Evolutionary conservation across 2,329 filamentous ascomycete species (phyloP).

Genomic region (Aspergillus intermedius): DNA sequence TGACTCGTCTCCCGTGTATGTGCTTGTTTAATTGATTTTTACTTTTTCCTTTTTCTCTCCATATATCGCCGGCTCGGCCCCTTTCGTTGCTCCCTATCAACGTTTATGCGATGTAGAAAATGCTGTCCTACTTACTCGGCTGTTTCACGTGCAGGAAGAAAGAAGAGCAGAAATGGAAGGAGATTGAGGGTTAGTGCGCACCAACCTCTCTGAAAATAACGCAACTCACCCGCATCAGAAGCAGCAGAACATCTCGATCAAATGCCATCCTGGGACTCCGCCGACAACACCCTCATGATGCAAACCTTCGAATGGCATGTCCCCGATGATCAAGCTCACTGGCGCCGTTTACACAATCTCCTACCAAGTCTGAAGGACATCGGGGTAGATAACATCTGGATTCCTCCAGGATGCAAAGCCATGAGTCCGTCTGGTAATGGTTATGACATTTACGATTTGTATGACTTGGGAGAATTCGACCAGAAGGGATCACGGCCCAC

Average conservation of each 20-base stretch:
- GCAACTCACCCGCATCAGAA: conserved; percentile 13
- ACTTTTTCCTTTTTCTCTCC: background rate
- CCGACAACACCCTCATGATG: conserved; percentile 49
- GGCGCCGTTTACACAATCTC: conserved; percentile 49
- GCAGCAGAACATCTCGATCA: conserved; percentile 18
- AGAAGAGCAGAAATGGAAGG: conserved; percentile 12
- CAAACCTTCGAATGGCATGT: conserved; percentile 70
- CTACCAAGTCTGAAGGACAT: conserved; percentile 51
- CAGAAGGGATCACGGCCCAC: conserved; percentile 58
- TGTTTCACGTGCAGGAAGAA: conserved; percentile 8
- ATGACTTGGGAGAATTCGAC: conserved; percentile 65
- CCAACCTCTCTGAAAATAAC: background rate
- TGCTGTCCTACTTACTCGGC: conserved; percentile 4
- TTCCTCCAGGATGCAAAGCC: conserved; percentile 66
- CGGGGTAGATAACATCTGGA: conserved; percentile 60
- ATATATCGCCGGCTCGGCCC: background rate
- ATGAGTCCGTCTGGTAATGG: conserved; percentile 57
- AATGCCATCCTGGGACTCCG: conserved; percentile 24
- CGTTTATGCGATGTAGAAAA: background rate
- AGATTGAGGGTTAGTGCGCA: conserved; percentile 18
- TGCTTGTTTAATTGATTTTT: no score
- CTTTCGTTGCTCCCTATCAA: no score
- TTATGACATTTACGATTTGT: conserved; percentile 64
- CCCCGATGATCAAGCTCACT: conserved; percentile 56
- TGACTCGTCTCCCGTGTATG: no score